These are phyloP conservation scores for Penicillium silybi DNA, from an alignment of 495 filamentous ascomycete species.

Conservation along the genomic window DNA sequence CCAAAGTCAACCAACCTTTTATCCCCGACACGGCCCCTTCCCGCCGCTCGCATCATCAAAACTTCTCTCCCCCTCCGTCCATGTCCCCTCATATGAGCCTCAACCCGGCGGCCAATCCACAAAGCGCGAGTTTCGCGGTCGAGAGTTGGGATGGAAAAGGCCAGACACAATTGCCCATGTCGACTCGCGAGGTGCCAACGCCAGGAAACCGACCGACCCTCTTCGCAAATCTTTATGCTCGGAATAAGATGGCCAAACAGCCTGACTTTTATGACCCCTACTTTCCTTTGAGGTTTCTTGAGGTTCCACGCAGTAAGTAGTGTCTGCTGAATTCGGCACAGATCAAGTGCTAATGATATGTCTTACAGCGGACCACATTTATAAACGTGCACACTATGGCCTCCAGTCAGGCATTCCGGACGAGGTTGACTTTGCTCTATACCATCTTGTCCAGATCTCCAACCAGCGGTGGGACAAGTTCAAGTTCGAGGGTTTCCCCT, in stretches of 20 bases:
- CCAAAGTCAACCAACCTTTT: conserved; percentile 46
- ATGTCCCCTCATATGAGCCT: conserved; percentile 22
- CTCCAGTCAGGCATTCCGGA: conserved; percentile 73
- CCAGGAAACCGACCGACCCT: conserved; percentile 42
- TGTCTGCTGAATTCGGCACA: neutral
- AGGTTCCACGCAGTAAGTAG: conserved; percentile 40
- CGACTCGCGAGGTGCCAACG: conserved; percentile 40
- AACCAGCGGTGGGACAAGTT: conserved; percentile 94
- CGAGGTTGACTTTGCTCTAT: conserved; percentile 85
- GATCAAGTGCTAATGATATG: neutral
- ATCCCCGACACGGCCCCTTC: conserved; percentile 42
- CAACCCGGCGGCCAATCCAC: conserved; percentile 29
- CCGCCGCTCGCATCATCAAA: conserved; percentile 36
- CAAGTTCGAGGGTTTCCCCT: conserved; percentile 86
- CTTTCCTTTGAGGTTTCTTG: conserved; percentile 38
- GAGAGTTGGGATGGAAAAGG: conserved; percentile 40
- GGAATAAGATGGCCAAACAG: conserved; percentile 29
- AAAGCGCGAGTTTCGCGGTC: conserved; percentile 24
- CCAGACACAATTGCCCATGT: conserved; percentile 37
- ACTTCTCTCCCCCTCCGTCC: conserved; percentile 32
- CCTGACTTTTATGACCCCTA: conserved; percentile 44
- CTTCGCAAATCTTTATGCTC: conserved; percentile 26
- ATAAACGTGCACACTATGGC: conserved; percentile 74
- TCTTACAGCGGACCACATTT: conserved; percentile 59
- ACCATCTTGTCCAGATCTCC: conserved; percentile 92